Evolutionary conservation across 208 protist genomes (phyloP).

Genomic region (Trypanosoma scelopori): DNA sequence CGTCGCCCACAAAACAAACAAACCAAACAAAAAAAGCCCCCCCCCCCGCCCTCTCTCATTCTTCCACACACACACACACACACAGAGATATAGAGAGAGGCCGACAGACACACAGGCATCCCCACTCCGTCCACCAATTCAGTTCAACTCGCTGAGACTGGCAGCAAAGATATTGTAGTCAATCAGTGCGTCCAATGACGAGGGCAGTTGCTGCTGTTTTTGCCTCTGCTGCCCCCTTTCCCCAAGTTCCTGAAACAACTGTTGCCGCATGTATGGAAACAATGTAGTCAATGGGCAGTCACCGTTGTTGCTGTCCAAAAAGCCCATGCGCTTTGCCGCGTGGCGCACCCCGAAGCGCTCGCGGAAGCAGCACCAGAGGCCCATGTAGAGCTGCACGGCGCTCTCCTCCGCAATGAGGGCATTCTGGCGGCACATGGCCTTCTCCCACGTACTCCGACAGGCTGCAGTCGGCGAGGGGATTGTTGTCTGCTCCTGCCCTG

Average conservation of each 20-base stretch:
- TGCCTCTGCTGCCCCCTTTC: neutral
- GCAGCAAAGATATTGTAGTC: constrained; percentile 63
- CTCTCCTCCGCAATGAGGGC: constrained; percentile 39
- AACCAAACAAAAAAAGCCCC: too few relatives aligned
- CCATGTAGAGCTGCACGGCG: constrained; percentile 51
- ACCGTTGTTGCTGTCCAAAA: constrained; percentile 10
- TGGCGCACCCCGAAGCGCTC: constrained; percentile 79
- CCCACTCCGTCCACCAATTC: constrained; percentile 2
- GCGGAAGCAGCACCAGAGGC: constrained; percentile 56
- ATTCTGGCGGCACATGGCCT: constrained; percentile 34
- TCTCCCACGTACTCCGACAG: constrained; percentile 46
- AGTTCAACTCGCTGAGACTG: constrained; percentile 55
- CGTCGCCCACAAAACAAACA: too few relatives aligned
- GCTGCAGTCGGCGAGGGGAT: neutral
- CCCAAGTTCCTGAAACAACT: constrained; percentile 14
- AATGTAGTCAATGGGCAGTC: constrained; percentile 24
- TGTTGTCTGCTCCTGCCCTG: neutral
- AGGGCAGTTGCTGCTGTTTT: constrained; percentile 23
- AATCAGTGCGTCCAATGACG: constrained; percentile 70
- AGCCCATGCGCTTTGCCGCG: constrained; percentile 68
- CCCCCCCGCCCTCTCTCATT: too few relatives aligned
- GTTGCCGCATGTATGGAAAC: constrained; percentile 48
- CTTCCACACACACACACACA: too few relatives aligned
- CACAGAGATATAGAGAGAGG: too few relatives aligned
- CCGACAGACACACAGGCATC: too few relatives aligned